Base-by-base conservation (phyloP, 495 filamentous ascomycete species). In the Penicillium coffeae region DNA sequence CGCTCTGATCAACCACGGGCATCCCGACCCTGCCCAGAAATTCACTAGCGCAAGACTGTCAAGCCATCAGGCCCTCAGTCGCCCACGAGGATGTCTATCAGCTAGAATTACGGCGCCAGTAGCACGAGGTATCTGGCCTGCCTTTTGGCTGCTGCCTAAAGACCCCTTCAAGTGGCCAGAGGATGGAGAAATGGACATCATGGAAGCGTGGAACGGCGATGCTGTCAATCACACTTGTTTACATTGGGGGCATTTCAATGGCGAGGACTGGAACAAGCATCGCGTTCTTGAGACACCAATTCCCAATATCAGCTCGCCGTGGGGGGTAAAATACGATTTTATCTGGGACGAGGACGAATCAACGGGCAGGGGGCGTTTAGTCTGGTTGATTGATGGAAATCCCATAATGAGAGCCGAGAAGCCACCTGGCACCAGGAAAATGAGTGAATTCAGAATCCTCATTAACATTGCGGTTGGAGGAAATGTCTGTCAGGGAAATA, bases 131-230 rank as follows among this genome's bases (percentile, higher is more conserved):
- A 63, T 63, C 50, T 63, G 59, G 59, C 59, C 59, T 39, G 59
- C 59, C 21, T 63, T 63, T 55, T 63, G 59, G 59, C 53, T 63
- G 59, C 59, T 63, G 52, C 59, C 59, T 54, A 60, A 63, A 57
- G 59, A 63, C 38, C 59, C 59, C 42, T 63, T 63, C 51, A 57
- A 60, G 53, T 63, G 59, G 59, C 59, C 59, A 20, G 56, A 60
- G 42, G 59, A 63, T 43, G 59, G 59, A n/a, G 59, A 63, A 50
- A 25, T 63, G 21, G 59, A 63, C 37, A 63, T 63, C 10, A 60
- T 60, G 56, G 59, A 63, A 44, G 53, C 50, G 20, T 63, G 59
- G 59, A 63, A 63, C 21, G 56, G 59, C 39, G 53, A 63, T 57
- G 56, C 56, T 45, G 45, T 60, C 35, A 63, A 63, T 42, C 59